These are phyloP conservation scores for Trapa incisa DNA, from an alignment of 345 rosid genomes.

Conservation along the genomic window DNA sequence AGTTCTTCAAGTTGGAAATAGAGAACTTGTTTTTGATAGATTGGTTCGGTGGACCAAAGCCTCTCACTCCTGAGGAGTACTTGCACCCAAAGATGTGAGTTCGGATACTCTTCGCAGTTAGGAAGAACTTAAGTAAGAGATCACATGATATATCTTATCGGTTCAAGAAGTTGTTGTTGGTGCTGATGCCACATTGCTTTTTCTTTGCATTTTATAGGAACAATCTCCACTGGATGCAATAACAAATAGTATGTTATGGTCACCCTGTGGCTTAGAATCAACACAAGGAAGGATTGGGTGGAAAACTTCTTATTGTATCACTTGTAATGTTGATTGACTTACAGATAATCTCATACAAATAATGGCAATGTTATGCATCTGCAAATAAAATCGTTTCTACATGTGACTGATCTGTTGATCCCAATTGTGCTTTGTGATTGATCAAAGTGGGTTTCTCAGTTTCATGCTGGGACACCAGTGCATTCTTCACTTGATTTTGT, in stretches of 20 bases:
- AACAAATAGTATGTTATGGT: neutral
- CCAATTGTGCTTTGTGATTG: neutral
- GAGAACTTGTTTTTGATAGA: slow-evolving; percentile 66
- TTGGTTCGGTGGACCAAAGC: slow-evolving; percentile 93
- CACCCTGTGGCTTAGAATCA: neutral
- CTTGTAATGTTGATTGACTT: neutral
- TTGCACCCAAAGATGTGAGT: slow-evolving; percentile 52
- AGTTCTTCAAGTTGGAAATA: slow-evolving; percentile 57
- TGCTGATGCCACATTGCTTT: neutral
- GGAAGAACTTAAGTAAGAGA: neutral
- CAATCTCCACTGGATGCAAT: neutral
- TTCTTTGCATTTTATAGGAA: neutral
- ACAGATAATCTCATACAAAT: neutral
- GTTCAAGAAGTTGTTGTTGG: neutral
- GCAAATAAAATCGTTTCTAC: no score
- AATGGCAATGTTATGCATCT: neutral
- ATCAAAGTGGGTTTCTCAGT: neutral
- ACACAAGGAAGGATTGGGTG: neutral
- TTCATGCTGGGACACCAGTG: neutral
- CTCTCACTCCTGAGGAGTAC: slow-evolving; percentile 64
- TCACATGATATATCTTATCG: neutral
- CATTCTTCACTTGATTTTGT: no score
- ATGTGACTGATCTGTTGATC: neutral
- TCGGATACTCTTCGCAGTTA: neutral
- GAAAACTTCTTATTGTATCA: neutral